These are phyloP conservation scores for Cryptomeria japonica DNA, from an alignment of 75 land plant species.

Conservation along the genomic window DNA sequence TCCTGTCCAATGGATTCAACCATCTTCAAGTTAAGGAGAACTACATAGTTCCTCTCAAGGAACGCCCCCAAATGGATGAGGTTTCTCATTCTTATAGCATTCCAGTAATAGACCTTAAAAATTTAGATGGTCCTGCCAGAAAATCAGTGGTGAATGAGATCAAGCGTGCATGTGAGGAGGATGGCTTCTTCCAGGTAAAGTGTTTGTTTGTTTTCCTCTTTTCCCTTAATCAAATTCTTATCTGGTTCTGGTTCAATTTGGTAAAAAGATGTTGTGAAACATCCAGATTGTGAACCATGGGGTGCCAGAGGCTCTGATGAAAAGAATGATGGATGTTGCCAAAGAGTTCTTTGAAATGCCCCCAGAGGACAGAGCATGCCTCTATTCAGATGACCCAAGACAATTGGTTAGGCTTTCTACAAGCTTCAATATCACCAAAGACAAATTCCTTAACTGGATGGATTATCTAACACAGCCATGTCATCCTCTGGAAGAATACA, in stretches of 20 bases:
- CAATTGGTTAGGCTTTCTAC: slow-evolving; percentile 52
- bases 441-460: slow-evolving; percentile 60
- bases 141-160: slow-evolving; percentile 13
- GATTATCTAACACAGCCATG: slow-evolving; percentile 61
- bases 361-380: slow-evolving; percentile 36
- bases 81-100: slow-evolving; percentile 8
- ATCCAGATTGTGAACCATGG: slow-evolving; percentile 68
- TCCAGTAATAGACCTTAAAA: slow-evolving; percentile 52
- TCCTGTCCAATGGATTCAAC: background rate
- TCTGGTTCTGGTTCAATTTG: background rate
- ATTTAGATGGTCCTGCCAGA: slow-evolving; percentile 34
- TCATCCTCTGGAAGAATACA: slow-evolving; percentile 32
- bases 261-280: too few species aligned
- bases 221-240: background rate
- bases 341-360: slow-evolving; percentile 53
- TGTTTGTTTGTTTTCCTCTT: background rate
- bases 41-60: background rate
- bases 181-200: slow-evolving; percentile 38
- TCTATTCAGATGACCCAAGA: slow-evolving; percentile 25
- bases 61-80: background rate
- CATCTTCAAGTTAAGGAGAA: background rate
- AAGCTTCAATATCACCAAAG: slow-evolving; percentile 43
- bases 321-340: slow-evolving; percentile 33
- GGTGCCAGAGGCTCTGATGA: slow-evolving; percentile 26
- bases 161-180: slow-evolving; percentile 14